Base-by-base conservation (phyloP, 2,329 filamentous ascomycete species). In the Trichoderma hamatum region DNA sequence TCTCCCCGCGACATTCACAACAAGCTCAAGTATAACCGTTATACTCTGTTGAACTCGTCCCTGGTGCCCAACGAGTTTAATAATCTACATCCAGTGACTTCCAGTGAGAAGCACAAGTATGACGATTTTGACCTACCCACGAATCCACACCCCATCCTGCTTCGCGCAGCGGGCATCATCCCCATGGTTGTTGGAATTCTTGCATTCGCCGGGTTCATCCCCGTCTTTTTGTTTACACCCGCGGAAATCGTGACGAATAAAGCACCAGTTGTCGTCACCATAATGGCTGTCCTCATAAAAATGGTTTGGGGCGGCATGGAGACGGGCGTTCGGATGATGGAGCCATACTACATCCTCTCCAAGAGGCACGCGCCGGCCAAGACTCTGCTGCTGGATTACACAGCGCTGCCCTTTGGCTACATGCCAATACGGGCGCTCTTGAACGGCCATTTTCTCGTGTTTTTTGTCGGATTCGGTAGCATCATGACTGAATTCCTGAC, bases 401-500 rank as follows among this genome's bases (percentile, higher is more conserved):
- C 89, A 0, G 89, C 89, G 32, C 86, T 91, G 73, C 89, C 91
- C 5, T 92, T 91, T 65, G 87, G 87, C 3, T 89, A 85, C 77
- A 84, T 92, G 26, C 87, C 89, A 0, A 73, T 90, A 56, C 83
- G 84, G 70, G 90, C 89, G 3, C 80, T 90, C 11, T 71, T 86
- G 39, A 92, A 92, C 74, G 80, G 86, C 0, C 89, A 93, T 76
- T 84, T 85, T 72, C 80, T 92, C 32, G 86, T 93, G 34, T 88
- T 90, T 34, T 80, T 90, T 21, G 88, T 94, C 7, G 90, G 91
- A 0, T 86, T 91, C 30, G 90, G 91, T 7, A 89, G 89, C 28
- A 84, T 94, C 21, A 82, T 95, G 75, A 86, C 91, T 0, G 93
- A 96, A 77, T 84, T 93, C 7, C 80, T 93, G 14, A 93, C 90